Evolutionary conservation across 441 rosid species (phyloP).

Genomic region (California macrophylla): DNA sequence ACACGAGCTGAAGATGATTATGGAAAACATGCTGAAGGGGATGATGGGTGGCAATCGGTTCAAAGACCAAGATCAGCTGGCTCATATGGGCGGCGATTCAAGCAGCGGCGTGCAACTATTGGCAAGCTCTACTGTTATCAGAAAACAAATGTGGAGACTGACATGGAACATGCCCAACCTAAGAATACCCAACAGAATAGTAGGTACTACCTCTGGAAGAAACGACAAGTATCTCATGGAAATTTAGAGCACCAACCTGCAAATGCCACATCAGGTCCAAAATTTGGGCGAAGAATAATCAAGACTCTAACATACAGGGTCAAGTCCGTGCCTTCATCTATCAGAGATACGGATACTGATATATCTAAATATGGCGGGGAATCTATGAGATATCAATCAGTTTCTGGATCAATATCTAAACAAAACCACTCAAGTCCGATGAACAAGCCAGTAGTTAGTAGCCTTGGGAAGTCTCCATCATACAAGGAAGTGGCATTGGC

Average conservation of each 20-base stretch:
- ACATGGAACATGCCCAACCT: conserved; percentile 39
- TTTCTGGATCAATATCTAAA: conserved; percentile 22
- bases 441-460: conserved; percentile 47
- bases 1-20: conserved; percentile 16
- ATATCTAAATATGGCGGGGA: conserved; percentile 33
- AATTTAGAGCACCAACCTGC: conserved; percentile 46
- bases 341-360: conserved; percentile 33
- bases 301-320: conserved; percentile 82
- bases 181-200: conserved; percentile 51
- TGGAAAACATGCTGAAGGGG: conserved; percentile 43
- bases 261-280: conserved; percentile 50
- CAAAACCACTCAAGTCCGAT: conserved; percentile 30
- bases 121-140: conserved; percentile 64
- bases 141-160: conserved; percentile 57
- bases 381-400: conserved; percentile 33
- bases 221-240: conserved; percentile 58
- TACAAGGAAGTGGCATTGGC: conserved; percentile 99
- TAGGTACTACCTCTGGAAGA: conserved; percentile 59
- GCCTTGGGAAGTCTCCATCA: conserved; percentile 69
- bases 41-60: conserved; percentile 97
- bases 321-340: conserved; percentile 51
- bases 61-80: conserved; percentile 85
- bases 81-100: conserved; percentile 59
- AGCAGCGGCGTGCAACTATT: conserved; percentile 76
- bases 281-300: conserved; percentile 67